A percentile compares a stretch with the other conserved stretches of the same genome.
phyloP scores from a whole-genome alignment of 179 eudicot genomes.

The Carnegiea gigantea region DNA sequence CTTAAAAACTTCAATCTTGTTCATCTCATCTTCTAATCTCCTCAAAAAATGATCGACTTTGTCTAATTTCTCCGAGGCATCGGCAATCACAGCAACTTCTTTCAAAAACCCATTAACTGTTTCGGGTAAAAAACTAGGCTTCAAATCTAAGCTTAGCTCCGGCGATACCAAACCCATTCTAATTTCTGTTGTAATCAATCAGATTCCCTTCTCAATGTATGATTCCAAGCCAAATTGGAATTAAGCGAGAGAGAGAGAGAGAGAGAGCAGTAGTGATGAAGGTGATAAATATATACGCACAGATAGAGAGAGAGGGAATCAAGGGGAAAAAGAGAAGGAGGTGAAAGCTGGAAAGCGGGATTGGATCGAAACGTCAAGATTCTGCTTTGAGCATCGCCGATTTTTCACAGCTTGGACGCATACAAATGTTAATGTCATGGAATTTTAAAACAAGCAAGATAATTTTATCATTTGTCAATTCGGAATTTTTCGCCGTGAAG shows the following conservation, averaged over 20 bases:
- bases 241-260: not conserved
- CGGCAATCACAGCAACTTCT: conserved; percentile 40
- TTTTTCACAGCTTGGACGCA: not conserved
- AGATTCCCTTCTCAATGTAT: not conserved
- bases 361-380: conserved; percentile 8
- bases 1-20: conserved; percentile 57
- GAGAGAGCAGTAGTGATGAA: not conserved
- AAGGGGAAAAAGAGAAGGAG: not conserved
- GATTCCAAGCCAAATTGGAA: not conserved
- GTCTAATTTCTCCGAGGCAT: conserved; percentile 34
- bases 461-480: no score
- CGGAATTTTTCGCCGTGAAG: no score
- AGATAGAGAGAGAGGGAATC: conserved; percentile 9
- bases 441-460: no score
- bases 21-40: conserved; percentile 50
- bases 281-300: not conserved
- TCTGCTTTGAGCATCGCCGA: not conserved
- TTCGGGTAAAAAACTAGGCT: conserved; percentile 29
- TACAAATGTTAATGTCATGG: not conserved
- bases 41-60: conserved; percentile 43
- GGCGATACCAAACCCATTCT: conserved; percentile 39
- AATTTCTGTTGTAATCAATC: not conserved
- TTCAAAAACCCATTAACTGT: conserved; percentile 36
- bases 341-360: conserved; percentile 4
- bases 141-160: conserved; percentile 50